Base-by-base conservation (phyloP, 192 early-diverging fungal species). In the Gryganskiella cystojenkinii region DNA sequence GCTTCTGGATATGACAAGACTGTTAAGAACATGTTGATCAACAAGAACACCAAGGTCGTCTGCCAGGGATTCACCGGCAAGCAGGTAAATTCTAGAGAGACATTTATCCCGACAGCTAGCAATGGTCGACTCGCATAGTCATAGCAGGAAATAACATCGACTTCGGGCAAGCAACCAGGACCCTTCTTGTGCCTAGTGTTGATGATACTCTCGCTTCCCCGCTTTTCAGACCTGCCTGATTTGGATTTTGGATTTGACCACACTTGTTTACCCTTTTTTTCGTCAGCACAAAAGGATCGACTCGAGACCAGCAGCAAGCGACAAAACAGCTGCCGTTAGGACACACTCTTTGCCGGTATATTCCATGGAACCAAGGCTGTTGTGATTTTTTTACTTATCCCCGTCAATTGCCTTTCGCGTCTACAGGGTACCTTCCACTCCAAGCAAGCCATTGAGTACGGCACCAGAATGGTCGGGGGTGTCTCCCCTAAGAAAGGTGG, bases 41-140 rank as follows among this genome's bases (percentile, higher is more conserved):
- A 91, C 89, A 96, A 97, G 90, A 86, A 98, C 84, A 98, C 98
- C 55, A 93, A 92, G 80, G 96, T 99, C 47, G 94, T 99, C 76
- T 96, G 95, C 84, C 98, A 99, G 81, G 98, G 98, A 60, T 98
- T 99, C 81, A 99, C 96, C 11, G 96, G 98, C 61, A 97, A 98
- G 86, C 95, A 98, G 92, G 97, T 95, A 86, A 73, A 15, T 14
- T n/a, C n/a, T n/a, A n/a, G n/a, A n/a, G n/a, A n/a, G n/a, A n/a
- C n/a, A n/a, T n/a, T n/a, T n/a, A n/a, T n/a, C n/a, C n/a, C n/a
- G n/a, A n/a, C n/a, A n/a, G n/a, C n/a, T n/a, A n/a, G n/a, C n/a
- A n/a, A n/a, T n/a, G n/a, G n/a, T n/a, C n/a, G n/a, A n/a, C n/a
- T n/a, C n/a, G n/a, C n/a, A n/a, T n/a, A n/a, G n/a, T n/a, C n/a